phyloP scores from a whole-genome alignment of 352 stramenopile genomes.

The Pythium scleroteichum region DNA sequence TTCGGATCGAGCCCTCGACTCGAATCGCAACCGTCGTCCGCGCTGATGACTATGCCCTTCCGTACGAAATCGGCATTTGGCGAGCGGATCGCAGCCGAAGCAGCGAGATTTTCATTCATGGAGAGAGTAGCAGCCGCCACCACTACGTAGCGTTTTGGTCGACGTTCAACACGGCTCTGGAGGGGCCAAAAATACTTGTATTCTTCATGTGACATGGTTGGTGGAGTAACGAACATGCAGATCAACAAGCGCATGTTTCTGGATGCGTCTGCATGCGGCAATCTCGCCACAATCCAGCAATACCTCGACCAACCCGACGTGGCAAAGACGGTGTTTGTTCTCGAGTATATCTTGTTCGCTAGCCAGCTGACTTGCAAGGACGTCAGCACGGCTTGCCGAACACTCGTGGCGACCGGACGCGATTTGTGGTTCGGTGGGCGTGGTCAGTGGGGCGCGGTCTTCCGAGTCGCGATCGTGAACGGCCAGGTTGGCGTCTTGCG shows the following conservation, averaged over 20 bases:
- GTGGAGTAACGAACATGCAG: too few relatives aligned
- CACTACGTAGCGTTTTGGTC: background rate
- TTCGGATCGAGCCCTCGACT: slow-evolving; percentile 1
- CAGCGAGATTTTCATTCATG: background rate
- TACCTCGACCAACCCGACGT: slow-evolving; percentile 1
- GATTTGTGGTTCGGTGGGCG: slow-evolving; percentile 4
- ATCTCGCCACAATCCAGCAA: background rate
- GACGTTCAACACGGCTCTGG: background rate
- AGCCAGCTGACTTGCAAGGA: background rate
- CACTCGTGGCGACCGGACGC: background rate
- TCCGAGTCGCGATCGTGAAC: background rate
- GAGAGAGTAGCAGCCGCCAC: too few relatives aligned
- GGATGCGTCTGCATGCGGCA: background rate
- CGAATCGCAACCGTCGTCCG: background rate
- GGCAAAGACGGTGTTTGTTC: background rate
- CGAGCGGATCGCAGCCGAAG: slow-evolving; percentile 24
- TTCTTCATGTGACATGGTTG: too few relatives aligned
- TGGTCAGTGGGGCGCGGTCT: background rate
- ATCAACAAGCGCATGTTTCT: slow-evolving; percentile 5
- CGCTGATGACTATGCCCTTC: slow-evolving; percentile 34
- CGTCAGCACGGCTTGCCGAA: background rate
- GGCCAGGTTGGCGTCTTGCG: background rate
- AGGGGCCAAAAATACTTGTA: too few relatives aligned
- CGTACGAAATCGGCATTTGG: slow-evolving; percentile 36
- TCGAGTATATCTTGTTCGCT: background rate